Evolutionary conservation across 768 basidiomycete species (phyloP).

Genomic region (Tephrocybe sp.): DNA sequence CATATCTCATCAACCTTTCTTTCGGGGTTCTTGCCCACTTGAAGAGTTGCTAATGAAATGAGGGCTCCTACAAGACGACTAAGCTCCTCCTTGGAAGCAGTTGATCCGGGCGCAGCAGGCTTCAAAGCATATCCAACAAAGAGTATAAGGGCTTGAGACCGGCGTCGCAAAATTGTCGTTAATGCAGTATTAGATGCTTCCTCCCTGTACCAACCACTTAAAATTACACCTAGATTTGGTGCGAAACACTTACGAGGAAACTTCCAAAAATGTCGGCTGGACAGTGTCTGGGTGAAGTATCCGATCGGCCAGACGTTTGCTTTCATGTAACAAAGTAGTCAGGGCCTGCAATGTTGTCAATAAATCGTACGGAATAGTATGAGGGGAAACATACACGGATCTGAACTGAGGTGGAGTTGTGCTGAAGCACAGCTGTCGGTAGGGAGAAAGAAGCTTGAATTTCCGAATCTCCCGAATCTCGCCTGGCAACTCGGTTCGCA

Average conservation of each 20-base stretch:
- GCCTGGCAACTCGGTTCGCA: constrained; percentile 66
- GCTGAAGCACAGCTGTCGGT: constrained; percentile 65
- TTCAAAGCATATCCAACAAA: constrained; percentile 60
- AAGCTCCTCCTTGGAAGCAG: constrained; percentile 28
- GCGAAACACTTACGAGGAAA: constrained; percentile 44
- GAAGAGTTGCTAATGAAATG: constrained; percentile 44
- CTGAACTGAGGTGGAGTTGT: constrained; percentile 47
- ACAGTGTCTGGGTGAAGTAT: constrained; percentile 36
- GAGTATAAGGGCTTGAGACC: constrained; percentile 66
- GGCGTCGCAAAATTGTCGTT: constrained; percentile 48
- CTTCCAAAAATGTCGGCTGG: constrained; percentile 54
- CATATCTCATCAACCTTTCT: constrained; percentile 44
- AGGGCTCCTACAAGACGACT: constrained; percentile 48
- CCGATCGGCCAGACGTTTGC: constrained; percentile 51
- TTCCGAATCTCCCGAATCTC: constrained; percentile 60
- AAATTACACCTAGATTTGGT: not conserved
- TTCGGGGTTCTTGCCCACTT: constrained; percentile 28
- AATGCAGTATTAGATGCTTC: constrained; percentile 54
- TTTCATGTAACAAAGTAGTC: constrained; percentile 65
- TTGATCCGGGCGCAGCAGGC: constrained; percentile 22
- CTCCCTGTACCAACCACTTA: constrained; percentile 41
- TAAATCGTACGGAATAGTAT: not conserved
- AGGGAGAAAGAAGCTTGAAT: constrained; percentile 58
- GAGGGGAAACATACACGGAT: constrained; percentile 44
- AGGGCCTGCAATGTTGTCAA: constrained; percentile 46